Base-by-base conservation (phyloP, 805 yeast species). In the Cyberlindnera samutprakarnensis region DNA sequence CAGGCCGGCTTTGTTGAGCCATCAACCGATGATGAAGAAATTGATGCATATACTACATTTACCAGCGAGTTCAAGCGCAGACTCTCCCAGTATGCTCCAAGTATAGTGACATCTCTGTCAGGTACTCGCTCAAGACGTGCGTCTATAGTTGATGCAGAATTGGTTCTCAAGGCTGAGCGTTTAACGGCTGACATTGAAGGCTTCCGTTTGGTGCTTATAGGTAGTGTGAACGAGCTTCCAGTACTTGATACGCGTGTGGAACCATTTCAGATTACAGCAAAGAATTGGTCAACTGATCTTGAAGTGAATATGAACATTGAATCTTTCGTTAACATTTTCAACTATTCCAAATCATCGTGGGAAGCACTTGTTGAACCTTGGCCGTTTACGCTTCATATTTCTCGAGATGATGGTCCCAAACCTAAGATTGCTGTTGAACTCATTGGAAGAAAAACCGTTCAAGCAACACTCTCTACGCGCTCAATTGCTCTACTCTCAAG, bases 361-460 rank as follows among this genome's bases (percentile, higher is more conserved):
- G 97, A 92, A 48, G 96, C 98, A 0, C 61, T 92, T 28, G 54
- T 92, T 30, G 98, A 92, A 49, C 79, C 90, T 0, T 82, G 95
- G 83, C 78, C 85, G 6, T 63, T 90, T 31, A 76, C 85, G 0
- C 57, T 84, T 10, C 85, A 82, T 51, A 73, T 81, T 2, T 64
- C 83, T 1, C 72, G 70, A 32, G 57, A 58, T 0, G 37, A 50
- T 1, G 64, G 62, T 11, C 68, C 74, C 1, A 65, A 66, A 6
- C 62, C 69, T 6, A 62, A 72, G 14, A 46, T 80, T 3, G 51
- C 68, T 22, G 63, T 90, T 27, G 88, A 85, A 47, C 60, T 92
- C 6, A 71, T 73, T n/a, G 79, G 96, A 0, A 64, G 85, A 37
- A 72, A 81, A 42, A 55, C 76, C 12, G 85, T 94, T 2, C 95